phyloP scores from a whole-genome alignment of 2,329 filamentous ascomycete genomes.

The Arthrobotrys conoides region DNA sequence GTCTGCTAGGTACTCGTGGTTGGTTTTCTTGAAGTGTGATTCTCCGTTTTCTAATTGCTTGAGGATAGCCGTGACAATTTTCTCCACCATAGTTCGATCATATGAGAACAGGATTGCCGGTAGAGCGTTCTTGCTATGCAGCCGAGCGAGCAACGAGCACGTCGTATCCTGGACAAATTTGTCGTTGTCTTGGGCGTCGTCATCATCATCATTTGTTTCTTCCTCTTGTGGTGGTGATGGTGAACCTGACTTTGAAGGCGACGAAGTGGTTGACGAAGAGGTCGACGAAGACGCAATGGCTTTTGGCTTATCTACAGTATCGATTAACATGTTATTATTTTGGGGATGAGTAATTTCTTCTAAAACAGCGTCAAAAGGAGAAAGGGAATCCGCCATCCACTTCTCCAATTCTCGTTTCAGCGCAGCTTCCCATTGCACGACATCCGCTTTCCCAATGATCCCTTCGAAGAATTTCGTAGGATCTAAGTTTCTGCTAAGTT shows the following conservation, averaged over 20 bases:
- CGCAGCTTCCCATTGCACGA: slow-evolving; percentile 75
- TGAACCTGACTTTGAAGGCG: slow-evolving; percentile 3
- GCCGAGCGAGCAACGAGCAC: slow-evolving; percentile 73
- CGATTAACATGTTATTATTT: background rate
- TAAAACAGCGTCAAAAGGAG: slow-evolving; percentile 72
- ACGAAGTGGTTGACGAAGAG: background rate
- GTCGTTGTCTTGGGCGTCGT: slow-evolving; percentile 66
- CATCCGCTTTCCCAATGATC: slow-evolving; percentile 74
- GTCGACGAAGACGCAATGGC: background rate
- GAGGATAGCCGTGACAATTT: slow-evolving; percentile 68
- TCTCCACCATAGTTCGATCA: slow-evolving; percentile 77
- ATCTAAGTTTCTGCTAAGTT: slow-evolving; percentile 70
- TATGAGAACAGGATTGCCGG: slow-evolving; percentile 85
- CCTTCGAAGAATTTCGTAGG: slow-evolving; percentile 68
- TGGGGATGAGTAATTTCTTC: slow-evolving; percentile 65
- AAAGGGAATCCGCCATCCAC: slow-evolving; percentile 74
- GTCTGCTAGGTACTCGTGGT: slow-evolving; percentile 73
- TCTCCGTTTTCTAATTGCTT: slow-evolving; percentile 73
- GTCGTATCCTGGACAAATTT: slow-evolving; percentile 67
- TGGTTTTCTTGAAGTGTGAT: slow-evolving; percentile 72
- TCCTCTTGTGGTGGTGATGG: background rate
- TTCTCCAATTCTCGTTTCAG: slow-evolving; percentile 74
- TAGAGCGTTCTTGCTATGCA: slow-evolving; percentile 76
- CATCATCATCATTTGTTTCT: slow-evolving; percentile 27
- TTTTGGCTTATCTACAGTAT: slow-evolving; percentile 54